Evolutionary conservation across 2,329 filamentous ascomycete species (phyloP).

Genomic region (Xylaria multiplex): DNA sequence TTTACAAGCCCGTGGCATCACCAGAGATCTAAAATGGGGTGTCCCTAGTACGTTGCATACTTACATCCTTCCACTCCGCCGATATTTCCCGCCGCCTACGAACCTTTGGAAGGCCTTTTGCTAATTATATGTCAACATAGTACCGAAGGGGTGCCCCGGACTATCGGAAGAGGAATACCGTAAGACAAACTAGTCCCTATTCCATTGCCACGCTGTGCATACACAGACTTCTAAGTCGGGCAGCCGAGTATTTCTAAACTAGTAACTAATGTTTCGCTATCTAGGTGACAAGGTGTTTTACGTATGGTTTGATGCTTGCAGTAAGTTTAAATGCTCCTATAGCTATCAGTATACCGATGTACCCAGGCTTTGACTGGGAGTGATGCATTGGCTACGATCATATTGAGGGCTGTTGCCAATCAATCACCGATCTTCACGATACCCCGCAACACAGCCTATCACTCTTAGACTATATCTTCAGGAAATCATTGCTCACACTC

Average conservation of each 20-base stretch:
- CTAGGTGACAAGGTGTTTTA: constrained; percentile 76
- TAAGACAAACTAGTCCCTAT: not conserved
- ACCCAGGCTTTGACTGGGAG: not conserved
- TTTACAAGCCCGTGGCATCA: constrained; percentile 87
- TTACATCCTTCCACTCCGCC: not conserved
- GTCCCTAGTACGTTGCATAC: constrained; percentile 53
- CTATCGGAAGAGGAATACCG: constrained; percentile 63
- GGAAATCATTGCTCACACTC: not conserved
- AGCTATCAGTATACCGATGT: not conserved
- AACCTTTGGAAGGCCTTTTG: not conserved
- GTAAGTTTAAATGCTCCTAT: constrained; percentile 15
- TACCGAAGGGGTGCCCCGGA: constrained; percentile 60
- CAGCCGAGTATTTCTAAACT: too few relatives aligned
- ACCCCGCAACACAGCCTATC: not conserved
- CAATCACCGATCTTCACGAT: not conserved
- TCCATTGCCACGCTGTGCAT: too few relatives aligned
- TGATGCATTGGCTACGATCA: too few relatives aligned
- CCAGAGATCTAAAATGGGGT: constrained; percentile 92
- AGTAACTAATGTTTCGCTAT: not conserved
- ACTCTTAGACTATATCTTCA: not conserved
- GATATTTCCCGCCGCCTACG: not conserved
- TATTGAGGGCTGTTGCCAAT: not conserved
- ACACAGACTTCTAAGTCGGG: not conserved
- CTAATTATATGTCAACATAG: constrained; percentile 39
- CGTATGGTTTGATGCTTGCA: constrained; percentile 85